A percentile compares a stretch with the other conserved stretches of the same genome.
Conservation (phyloP, 352 stramenopile genomes). For the Peronospora destructor region DNA sequence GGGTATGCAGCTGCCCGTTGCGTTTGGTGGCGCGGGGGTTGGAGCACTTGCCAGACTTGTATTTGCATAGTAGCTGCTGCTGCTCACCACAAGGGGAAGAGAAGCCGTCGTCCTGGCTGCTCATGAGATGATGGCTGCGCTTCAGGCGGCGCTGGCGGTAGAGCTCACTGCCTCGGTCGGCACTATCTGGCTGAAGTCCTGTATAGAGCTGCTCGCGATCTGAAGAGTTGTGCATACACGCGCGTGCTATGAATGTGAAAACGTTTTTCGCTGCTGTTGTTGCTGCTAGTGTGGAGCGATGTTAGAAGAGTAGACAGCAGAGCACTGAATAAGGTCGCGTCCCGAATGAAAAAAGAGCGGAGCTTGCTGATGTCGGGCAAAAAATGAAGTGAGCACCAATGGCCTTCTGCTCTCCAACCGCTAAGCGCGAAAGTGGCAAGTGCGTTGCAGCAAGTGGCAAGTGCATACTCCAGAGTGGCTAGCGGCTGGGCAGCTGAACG, state of each 20-base stretch:
- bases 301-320: constrained; percentile 6
- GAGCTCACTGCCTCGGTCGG: constrained; percentile 27
- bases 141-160: constrained; percentile 29
- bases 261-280: constrained; percentile 11
- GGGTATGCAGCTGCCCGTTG: constrained; percentile 77
- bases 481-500: constrained; percentile 30
- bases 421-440: constrained; percentile 30
- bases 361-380: constrained; percentile 21
- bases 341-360: constrained; percentile 10
- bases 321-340: constrained; percentile 6
- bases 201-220: constrained; percentile 28
- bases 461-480: constrained; percentile 23
- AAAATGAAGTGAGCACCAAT: constrained; percentile 27
- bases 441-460: constrained; percentile 39
- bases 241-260: constrained; percentile 1
- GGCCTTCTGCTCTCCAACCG: constrained; percentile 25
- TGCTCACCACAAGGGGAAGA: constrained; percentile 30
- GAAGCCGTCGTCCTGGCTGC: constrained; percentile 27
- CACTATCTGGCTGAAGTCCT: constrained; percentile 25
- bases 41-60: constrained; percentile 82
- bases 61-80: constrained; percentile 66
- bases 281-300: background rate
- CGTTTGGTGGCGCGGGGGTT: constrained; percentile 80
- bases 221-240: constrained; percentile 27
- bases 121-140: constrained; percentile 29